phyloP scores from a whole-genome alignment of 2,329 filamentous ascomycete species.

The Apiospora rasikravindrae region DNA sequence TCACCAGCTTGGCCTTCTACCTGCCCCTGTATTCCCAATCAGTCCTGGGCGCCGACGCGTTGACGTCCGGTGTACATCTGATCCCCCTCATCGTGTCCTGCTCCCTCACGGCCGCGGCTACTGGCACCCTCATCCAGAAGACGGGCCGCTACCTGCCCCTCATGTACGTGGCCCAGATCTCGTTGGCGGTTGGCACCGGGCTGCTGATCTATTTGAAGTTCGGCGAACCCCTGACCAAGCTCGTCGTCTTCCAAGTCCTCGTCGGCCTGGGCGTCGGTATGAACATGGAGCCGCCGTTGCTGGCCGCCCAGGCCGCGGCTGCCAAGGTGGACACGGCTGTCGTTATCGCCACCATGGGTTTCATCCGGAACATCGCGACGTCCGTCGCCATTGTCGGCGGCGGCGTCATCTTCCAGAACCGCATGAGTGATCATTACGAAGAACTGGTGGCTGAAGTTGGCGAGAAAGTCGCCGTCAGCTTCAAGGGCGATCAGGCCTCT shows the following conservation, averaged over 20 bases:
- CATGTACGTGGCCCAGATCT: slow-evolving; percentile 57
- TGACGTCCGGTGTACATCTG: slow-evolving; percentile 66
- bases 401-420: slow-evolving; percentile 52
- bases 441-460: slow-evolving; percentile 26
- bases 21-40: slow-evolving; percentile 77
- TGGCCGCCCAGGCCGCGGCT: slow-evolving; percentile 68
- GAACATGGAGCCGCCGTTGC: slow-evolving; percentile 66
- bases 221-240: slow-evolving; percentile 50
- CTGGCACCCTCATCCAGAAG: slow-evolving; percentile 43
- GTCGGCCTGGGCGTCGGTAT: slow-evolving; percentile 66
- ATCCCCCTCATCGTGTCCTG: slow-evolving; percentile 64
- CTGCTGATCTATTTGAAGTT: slow-evolving; percentile 61
- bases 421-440: slow-evolving; percentile 26
- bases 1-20: slow-evolving; percentile 72
- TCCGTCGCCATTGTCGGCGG: slow-evolving; percentile 64
- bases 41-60: slow-evolving; percentile 63
- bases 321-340: slow-evolving; percentile 64
- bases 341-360: slow-evolving; percentile 66
- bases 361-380: slow-evolving; percentile 62
- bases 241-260: slow-evolving; percentile 62
- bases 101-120: slow-evolving; percentile 46
- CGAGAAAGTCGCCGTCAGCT: slow-evolving; percentile 23
- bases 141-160: slow-evolving; percentile 62
- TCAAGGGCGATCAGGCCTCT: slow-evolving; percentile 27
- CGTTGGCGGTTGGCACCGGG: slow-evolving; percentile 65